Conservation (phyloP, 2,329 filamentous ascomycete genomes). For the Dactylellina haptotyla region DNA sequence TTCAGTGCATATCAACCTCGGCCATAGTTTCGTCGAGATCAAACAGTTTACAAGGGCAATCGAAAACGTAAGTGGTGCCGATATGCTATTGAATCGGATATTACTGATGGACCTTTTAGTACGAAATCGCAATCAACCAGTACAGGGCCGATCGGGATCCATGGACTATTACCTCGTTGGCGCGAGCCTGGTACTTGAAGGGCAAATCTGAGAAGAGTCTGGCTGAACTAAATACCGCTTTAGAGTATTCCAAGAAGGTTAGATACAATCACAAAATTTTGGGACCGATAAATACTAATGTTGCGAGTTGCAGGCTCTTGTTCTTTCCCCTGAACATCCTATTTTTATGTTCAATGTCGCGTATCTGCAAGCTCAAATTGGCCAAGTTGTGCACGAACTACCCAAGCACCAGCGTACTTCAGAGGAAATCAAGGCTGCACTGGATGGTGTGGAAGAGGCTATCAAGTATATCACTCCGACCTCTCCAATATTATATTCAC, state of each 20-base stretch:
- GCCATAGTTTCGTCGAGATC: conserved; percentile 89
- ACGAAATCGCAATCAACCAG: conserved; percentile 83
- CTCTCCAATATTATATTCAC: not conserved
- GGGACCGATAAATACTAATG: conserved; percentile 11
- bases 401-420: conserved; percentile 80
- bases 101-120: conserved; percentile 64
- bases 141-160: conserved; percentile 78
- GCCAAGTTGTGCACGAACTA: conserved; percentile 78
- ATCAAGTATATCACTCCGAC: conserved; percentile 68
- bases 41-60: conserved; percentile 91
- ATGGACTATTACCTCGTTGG: conserved; percentile 83
- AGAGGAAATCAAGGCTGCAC: conserved; percentile 81
- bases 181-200: conserved; percentile 85
- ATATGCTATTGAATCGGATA: not conserved
- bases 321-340: conserved; percentile 80
- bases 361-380: conserved; percentile 95
- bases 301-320: conserved; percentile 70
- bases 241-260: conserved; percentile 73
- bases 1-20: conserved; percentile 89
- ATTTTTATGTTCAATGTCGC: conserved; percentile 98
- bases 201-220: conserved; percentile 73
- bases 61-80: conserved; percentile 70
- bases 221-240: conserved; percentile 69
- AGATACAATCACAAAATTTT: not conserved
- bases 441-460: conserved; percentile 82